These are phyloP conservation scores for Thermothelomyces thermophilus DNA, from an alignment of 2,329 filamentous ascomycete genomes.

Conservation along the genomic window DNA sequence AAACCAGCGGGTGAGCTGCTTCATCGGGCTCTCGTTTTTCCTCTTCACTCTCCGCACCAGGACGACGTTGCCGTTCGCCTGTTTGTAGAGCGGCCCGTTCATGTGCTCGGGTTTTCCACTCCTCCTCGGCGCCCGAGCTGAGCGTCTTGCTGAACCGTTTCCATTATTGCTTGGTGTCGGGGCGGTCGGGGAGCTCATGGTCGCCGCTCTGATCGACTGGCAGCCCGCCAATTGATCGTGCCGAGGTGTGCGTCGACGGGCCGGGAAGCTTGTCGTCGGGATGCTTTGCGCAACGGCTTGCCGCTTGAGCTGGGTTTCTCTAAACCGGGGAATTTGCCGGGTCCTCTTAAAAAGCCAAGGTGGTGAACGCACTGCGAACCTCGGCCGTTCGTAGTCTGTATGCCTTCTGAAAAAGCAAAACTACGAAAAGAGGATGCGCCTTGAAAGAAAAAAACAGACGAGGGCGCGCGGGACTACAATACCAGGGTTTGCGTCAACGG, in stretches of 20 bases:
- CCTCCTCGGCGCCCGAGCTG: slow-evolving; percentile 17
- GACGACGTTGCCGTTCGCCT: slow-evolving; percentile 46
- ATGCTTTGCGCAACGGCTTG: neutral
- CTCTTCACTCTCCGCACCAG: slow-evolving; percentile 52
- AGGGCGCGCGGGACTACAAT: neutral
- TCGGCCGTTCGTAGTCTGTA: neutral
- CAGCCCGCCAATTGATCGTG: slow-evolving; percentile 14
- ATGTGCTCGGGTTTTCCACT: slow-evolving; percentile 33
- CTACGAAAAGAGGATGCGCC: slow-evolving; percentile 1
- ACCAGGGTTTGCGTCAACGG: neutral
- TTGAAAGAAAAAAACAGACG: neutral
- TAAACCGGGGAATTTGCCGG: neutral
- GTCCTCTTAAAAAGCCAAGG: neutral
- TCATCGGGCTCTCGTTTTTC: slow-evolving; percentile 56
- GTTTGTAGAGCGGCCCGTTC: slow-evolving; percentile 54
- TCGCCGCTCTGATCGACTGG: slow-evolving; percentile 15
- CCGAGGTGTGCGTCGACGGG: neutral
- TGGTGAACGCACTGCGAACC: neutral
- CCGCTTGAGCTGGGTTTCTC: neutral
- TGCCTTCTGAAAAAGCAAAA: too few species aligned
- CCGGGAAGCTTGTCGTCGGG: neutral
- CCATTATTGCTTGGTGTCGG: slow-evolving; percentile 16
- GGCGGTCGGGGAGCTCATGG: slow-evolving; percentile 18
- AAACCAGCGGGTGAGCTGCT: slow-evolving; percentile 60
- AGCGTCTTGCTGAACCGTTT: slow-evolving; percentile 6